A percentile compares a stretch with the other conserved stretches of the same genome.
phyloP scores from a whole-genome alignment of 352 stramenopile genomes.

The Phytopythium boreale region DNA sequence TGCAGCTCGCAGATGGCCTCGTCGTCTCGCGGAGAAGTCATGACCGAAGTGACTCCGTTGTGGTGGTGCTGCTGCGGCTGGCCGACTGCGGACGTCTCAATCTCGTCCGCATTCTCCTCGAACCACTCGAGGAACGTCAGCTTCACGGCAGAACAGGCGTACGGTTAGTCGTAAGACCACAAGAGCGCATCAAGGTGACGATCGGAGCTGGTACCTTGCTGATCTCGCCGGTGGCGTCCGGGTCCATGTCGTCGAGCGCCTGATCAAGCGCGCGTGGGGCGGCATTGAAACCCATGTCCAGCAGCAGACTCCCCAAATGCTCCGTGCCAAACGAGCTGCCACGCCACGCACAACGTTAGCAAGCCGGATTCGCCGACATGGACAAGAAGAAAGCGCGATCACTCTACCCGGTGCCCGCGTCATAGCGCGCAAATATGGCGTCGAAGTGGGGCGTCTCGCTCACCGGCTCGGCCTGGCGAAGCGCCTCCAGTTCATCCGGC shows the following conservation, averaged over 20 bases:
- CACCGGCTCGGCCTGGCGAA: constrained; percentile 19
- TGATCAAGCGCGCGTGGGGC: constrained; percentile 43
- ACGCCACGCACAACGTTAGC: background rate
- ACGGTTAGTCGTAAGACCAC: background rate
- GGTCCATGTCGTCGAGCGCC: constrained; percentile 68
- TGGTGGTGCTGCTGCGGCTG: background rate
- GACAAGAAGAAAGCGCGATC: background rate
- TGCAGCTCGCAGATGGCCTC: constrained; percentile 34
- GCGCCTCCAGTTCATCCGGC: constrained; percentile 15
- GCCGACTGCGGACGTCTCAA: constrained; percentile 22
- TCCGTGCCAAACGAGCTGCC: constrained; percentile 51
- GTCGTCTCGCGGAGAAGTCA: constrained; percentile 18
- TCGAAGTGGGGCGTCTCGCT: constrained; percentile 72
- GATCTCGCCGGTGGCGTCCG: constrained; percentile 63
- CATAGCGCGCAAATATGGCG: constrained; percentile 47
- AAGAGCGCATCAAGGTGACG: background rate
- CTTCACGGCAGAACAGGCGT: constrained; percentile 4
- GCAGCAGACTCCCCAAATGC: constrained; percentile 50
- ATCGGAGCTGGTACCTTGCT: constrained; percentile 22
- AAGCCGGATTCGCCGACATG: background rate
- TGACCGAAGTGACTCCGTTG: background rate
- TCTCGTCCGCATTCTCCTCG: constrained; percentile 58
- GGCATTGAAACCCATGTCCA: constrained; percentile 72
- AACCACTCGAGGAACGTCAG: constrained; percentile 75
- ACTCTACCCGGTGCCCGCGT: constrained; percentile 31